These are phyloP conservation scores for Gamsiella multidivaricata DNA, from an alignment of 192 early-diverging fungal species.

Conservation along the genomic window DNA sequence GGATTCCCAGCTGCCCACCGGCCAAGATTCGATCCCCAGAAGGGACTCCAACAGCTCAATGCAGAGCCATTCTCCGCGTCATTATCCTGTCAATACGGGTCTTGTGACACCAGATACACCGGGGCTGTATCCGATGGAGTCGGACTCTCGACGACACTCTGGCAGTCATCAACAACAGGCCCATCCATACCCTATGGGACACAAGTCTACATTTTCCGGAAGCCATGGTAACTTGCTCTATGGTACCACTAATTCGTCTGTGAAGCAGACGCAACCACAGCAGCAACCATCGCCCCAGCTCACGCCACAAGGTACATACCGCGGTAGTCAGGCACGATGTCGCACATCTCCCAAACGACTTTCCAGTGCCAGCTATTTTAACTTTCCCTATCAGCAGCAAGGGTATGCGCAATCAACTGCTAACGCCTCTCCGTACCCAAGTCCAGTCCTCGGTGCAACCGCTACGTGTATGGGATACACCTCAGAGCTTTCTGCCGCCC, in stretches of 20 bases:
- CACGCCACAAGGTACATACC: neutral
- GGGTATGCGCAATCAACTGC: neutral
- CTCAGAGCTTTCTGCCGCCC: constrained; percentile 24
- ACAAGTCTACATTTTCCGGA: neutral
- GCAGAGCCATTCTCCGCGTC: constrained; percentile 2
- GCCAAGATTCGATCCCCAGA: neutral
- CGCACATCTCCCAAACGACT: constrained; percentile 11
- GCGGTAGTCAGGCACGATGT: constrained; percentile 6
- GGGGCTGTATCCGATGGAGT: neutral
- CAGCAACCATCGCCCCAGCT: constrained; percentile 18
- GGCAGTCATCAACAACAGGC: neutral
- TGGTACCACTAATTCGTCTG: constrained; percentile 10
- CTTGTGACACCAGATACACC: neutral
- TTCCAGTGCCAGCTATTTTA: constrained; percentile 25
- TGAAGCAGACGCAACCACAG: constrained; percentile 2
- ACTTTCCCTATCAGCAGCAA: constrained; percentile 10
- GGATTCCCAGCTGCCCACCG: neutral
- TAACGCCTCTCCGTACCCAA: constrained; percentile 19
- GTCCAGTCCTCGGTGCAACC: constrained; percentile 23
- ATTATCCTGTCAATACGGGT: constrained; percentile 3
- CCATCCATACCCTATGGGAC: constrained; percentile 3
- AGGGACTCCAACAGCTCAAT: constrained; percentile 15
- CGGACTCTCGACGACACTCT: neutral
- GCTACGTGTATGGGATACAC: neutral
- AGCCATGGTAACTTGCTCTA: constrained; percentile 26